Percentiles rank a stretch among this genome's conserved stretches.
phyloP scores from a whole-genome alignment of 2,329 filamentous ascomycete species.

The Fusarium piperis region DNA sequence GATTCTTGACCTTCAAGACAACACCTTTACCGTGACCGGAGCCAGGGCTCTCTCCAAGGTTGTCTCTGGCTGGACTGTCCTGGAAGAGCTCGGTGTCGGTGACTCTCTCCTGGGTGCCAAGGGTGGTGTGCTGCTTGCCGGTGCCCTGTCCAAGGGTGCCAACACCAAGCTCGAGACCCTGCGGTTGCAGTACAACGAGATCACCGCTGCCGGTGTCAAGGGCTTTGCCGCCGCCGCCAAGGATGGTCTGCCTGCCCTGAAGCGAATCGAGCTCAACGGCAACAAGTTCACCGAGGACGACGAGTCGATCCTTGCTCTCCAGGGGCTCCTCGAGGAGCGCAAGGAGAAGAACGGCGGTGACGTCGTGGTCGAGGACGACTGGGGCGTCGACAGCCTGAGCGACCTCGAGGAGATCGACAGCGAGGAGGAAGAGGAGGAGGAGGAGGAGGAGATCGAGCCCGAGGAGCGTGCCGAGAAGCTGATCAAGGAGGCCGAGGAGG shows the following conservation, averaged over 20 bases:
- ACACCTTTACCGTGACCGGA: slow-evolving; percentile 89
- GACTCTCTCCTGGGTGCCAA: slow-evolving; percentile 86
- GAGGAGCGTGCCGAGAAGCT: slow-evolving; percentile 76
- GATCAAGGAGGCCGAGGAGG: slow-evolving; percentile 74
- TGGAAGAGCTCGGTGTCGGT: slow-evolving; percentile 87
- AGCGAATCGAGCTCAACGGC: slow-evolving; percentile 92
- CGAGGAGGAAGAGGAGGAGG: slow-evolving; percentile 74
- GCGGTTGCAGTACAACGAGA: slow-evolving; percentile 93
- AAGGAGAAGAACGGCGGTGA: slow-evolving; percentile 78
- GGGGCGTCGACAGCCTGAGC: slow-evolving; percentile 86
- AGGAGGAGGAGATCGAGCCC: slow-evolving; percentile 67
- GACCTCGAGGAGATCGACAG: slow-evolving; percentile 83
- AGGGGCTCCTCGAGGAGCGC: slow-evolving; percentile 77
- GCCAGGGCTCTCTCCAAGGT: slow-evolving; percentile 81
- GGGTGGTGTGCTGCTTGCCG: slow-evolving; percentile 77
- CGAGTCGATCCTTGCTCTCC: slow-evolving; percentile 72
- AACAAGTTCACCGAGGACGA: slow-evolving; percentile 95
- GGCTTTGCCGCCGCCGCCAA: slow-evolving; percentile 75
- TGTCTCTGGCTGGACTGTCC: slow-evolving; percentile 75
- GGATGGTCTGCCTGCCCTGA: slow-evolving; percentile 76
- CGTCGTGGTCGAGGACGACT: slow-evolving; percentile 77
- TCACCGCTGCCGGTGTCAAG: slow-evolving; percentile 79
- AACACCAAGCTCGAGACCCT: slow-evolving; percentile 84
- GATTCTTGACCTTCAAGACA: slow-evolving; percentile 93
- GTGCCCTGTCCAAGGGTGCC: slow-evolving; percentile 76